A percentile compares a stretch with the other conserved stretches of the same genome.
phyloP scores from a whole-genome alignment of 164 flowering plant genomes.

The Macadamia integrifolia region DNA sequence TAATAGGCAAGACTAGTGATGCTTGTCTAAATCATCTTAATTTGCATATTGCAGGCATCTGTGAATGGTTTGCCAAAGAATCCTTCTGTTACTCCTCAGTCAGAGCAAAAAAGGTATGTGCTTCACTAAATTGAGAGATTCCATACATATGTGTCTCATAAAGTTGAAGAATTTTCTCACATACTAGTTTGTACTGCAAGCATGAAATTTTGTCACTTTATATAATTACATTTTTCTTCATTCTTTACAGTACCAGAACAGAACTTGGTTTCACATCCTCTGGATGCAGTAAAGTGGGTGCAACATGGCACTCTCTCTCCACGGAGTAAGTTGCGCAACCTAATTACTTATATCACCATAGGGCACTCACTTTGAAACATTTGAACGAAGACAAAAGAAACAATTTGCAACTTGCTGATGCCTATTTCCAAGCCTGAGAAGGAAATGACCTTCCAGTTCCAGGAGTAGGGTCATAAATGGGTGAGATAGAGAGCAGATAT shows the following conservation, averaged over 20 bases:
- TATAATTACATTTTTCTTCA: neutral
- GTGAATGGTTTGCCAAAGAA: conserved; percentile 28
- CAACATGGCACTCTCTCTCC: conserved; percentile 17
- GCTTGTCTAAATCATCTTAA: conserved; percentile 7
- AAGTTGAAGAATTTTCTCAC: neutral
- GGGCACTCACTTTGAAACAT: too few relatives aligned
- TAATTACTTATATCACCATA: too few relatives aligned
- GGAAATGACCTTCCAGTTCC: too few relatives aligned
- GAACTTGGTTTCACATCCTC: conserved; percentile 13
- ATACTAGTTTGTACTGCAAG: too few relatives aligned
- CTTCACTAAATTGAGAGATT: neutral
- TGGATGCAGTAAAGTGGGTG: conserved; percentile 17
- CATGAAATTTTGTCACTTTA: too few relatives aligned
- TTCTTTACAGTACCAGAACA: conserved; percentile 21
- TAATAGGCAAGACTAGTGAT: neutral
- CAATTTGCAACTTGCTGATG: too few relatives aligned
- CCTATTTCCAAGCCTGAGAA: too few relatives aligned
- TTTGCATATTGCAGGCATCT: conserved; percentile 42
- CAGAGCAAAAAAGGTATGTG: conserved; percentile 44
- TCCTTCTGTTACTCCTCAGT: conserved; percentile 24
- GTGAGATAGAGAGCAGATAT: too few relatives aligned
- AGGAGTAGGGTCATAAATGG: too few relatives aligned
- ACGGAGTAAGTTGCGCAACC: conserved; percentile 13
- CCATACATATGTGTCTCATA: neutral
- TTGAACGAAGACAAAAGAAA: too few relatives aligned